Evolutionary conservation across 2,329 filamentous ascomycete species (phyloP), one percentile per base, ranked within the genome.

Genomic region (Arthrobotrys musiformis): DNA sequence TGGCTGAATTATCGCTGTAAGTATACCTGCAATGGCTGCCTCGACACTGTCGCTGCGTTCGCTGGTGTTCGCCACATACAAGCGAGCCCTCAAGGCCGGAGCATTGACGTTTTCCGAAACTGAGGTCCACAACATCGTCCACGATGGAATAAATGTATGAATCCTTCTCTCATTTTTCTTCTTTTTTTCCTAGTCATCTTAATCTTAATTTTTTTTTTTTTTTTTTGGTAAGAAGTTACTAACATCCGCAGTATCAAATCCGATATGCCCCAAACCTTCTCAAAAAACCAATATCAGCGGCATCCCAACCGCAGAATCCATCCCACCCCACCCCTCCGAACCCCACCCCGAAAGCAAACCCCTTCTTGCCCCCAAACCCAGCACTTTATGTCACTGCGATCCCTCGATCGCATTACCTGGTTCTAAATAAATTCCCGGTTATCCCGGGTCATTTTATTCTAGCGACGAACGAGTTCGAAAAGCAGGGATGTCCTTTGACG

Each of bases 391-490:
- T 78, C 24, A 69, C 62, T 17, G 26, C 48, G 82, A 86, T 15
- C 81, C 91, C 6, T 85, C 84, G 0, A 84, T 88, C 0, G 82
- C 84, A 93, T 82, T 86, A 87, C 73, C 85, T 93, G 46, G 88
- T 93, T 0, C 85, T 93, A 44, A 93, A 93, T 85, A 93, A 93
- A 82, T 93, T 91, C 80, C 90, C 91, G 58, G 84, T 93, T 58
- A 90, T 92, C 35, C 87, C 88, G 0, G 86, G 90, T 80, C 91
- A 93, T 83, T 92, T 91, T 81, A 92, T 93, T 79, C 86, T 93
- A 56, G 88, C 89, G 0, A 93, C 91, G 0, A 87, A 84, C n/a
- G 82, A 84, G 0, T 89, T 90, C 82, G 88, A 89, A 81, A 84
- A 85, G n/a, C 91, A 93, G 84, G 89, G 88, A 1, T 85, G 90